Evolutionary conservation across 257 asterid genomes (phyloP), one percentile per base, ranked within the genome.

Genomic region (Ajuga chamaepitys): DNA sequence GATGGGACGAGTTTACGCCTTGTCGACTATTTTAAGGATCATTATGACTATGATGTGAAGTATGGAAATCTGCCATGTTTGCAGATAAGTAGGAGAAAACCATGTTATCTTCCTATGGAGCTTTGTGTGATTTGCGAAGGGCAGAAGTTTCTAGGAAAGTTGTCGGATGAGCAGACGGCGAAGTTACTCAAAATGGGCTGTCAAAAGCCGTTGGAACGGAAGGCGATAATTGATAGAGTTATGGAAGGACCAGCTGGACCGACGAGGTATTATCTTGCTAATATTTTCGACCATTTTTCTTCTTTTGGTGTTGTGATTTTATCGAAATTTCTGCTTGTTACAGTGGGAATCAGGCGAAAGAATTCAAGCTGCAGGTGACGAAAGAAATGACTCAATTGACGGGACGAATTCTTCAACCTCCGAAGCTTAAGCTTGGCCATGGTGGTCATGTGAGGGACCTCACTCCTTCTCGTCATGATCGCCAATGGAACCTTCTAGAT

Each of bases 71-170:
- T 94, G 78, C 99, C 97, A 3, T 94, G 99, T 63, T 80, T 94
- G 86, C 87, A 80, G 82, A 81, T 86, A 35, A 87, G 99, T 76
- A 72, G 99, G 73, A 80, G 97, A 77, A 94, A 78, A 34, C 91
- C 95, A 2, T 94, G 99, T 67, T 94, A 84, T 60, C 78, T 94
- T 6, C 99, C 99, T 1, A 88, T 94, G 99, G 99, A 94, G 66
- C 90, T 94, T 18, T 94, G 97, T 78, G 86, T 85, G 16, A 83
- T 94, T 55, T 94, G 99, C 72, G 97, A 94, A 83, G 99, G 99
- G 57, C 99, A 94, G 79, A 94, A 90, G 82, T 94, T 90, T 75
- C 83, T 94, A 0, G 97, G 99, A 54, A 90, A 88, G 81, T 93
- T 94, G 13, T 83, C 95, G 0, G 99, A 94, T 68, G 99, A 90